Evolutionary conservation across 176 grass and related monocot genomes (phyloP).

Genomic region (Saccharum officinarum): DNA sequence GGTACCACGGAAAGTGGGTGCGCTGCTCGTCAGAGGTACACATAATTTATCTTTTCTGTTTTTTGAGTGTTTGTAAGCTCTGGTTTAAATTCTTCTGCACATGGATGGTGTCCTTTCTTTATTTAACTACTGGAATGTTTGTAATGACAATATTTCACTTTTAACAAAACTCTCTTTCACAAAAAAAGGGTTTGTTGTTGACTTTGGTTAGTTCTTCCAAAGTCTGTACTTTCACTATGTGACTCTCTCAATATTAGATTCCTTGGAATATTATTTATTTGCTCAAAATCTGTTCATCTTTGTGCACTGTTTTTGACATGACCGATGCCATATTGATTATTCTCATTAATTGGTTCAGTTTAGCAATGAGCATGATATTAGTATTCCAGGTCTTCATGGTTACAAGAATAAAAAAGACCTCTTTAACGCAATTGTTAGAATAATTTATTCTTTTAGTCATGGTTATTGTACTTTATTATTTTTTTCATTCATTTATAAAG

Average conservation of each 20-base stretch:
- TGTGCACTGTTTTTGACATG: background rate
- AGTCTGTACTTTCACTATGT: background rate
- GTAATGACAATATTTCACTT: too few relatives aligned
- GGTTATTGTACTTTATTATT: background rate
- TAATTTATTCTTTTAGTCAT: background rate
- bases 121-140: background rate
- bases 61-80: background rate
- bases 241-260: background rate
- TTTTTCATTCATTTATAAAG: background rate
- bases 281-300: background rate
- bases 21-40: background rate
- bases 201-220: background rate
- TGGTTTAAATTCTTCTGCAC: background rate
- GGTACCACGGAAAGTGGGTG: slow-evolving; percentile 36
- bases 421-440: background rate
- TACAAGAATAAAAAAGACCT: background rate
- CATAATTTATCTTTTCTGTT: background rate
- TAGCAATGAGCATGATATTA: background rate
- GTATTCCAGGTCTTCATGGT: background rate
- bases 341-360: background rate
- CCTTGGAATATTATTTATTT: background rate
- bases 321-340: background rate
- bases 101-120: background rate
- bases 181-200: too few relatives aligned
- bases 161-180: too few relatives aligned